phyloP scores from a whole-genome alignment of 1,284 basidiomycete species.

The Phaffia rhodozyma region DNA sequence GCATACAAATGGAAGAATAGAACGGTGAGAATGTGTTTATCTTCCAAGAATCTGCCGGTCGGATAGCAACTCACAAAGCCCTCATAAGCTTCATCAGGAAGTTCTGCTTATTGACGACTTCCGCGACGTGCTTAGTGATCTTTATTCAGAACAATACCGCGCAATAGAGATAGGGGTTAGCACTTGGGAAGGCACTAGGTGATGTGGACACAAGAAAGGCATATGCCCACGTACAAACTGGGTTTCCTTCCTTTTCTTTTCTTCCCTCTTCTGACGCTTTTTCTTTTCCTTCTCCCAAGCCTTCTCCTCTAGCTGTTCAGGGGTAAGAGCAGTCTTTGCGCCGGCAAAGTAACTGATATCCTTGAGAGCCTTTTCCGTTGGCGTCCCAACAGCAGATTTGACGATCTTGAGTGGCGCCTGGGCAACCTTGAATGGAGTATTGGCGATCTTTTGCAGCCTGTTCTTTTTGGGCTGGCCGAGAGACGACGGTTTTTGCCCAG shows the following conservation, averaged over 20 bases:
- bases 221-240: constrained; percentile 38
- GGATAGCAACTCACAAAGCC: constrained; percentile 67
- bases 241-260: constrained; percentile 61
- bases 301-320: constrained; percentile 37
- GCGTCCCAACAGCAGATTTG: not conserved
- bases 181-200: no score
- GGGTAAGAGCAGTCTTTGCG: constrained; percentile 33
- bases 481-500: constrained; percentile 23
- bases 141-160: no score
- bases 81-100: constrained; percentile 80
- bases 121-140: constrained; percentile 80
- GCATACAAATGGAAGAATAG: not conserved
- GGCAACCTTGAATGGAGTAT: constrained; percentile 17
- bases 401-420: not conserved
- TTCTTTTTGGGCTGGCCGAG: constrained; percentile 9
- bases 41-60: no score
- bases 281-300: constrained; percentile 44
- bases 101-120: constrained; percentile 72
- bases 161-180: no score
- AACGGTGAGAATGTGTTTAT: no score
- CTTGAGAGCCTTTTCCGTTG: constrained; percentile 25
- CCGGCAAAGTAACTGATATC: constrained; percentile 22
- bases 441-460: not conserved
- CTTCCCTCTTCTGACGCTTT: constrained; percentile 38
- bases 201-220: no score